A percentile compares a stretch with the other conserved stretches of the same genome.
phyloP scores from a whole-genome alignment of 129 eudicot genomes.

The Tagetes patula region DNA sequence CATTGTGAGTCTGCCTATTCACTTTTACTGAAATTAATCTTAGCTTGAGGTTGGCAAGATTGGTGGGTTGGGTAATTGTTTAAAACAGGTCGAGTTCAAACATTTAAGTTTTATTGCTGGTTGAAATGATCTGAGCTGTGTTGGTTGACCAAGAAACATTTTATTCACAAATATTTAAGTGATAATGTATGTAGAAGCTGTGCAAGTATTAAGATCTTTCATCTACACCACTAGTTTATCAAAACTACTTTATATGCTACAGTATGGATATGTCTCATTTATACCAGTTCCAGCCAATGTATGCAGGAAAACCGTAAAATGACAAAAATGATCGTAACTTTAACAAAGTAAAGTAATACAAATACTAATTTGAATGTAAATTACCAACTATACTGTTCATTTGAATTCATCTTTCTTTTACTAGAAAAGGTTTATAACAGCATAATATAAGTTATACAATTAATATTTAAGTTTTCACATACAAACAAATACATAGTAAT shows the following conservation, averaged over 20 bases:
- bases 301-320: not conserved
- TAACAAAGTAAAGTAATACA: not conserved
- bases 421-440: not conserved
- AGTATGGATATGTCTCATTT: not conserved
- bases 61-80: not conserved
- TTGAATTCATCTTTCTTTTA: not conserved
- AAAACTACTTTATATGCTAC: not conserved
- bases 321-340: not conserved
- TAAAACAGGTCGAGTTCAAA: not conserved
- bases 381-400: not conserved
- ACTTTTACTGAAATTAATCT: not conserved
- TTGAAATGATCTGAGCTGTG: not conserved
- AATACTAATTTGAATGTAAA: not conserved
- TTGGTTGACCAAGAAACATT: constrained; percentile 22
- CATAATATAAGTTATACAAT: too few species aligned
- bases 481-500: too few species aligned
- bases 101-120: not conserved
- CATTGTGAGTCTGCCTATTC: not conserved
- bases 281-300: not conserved
- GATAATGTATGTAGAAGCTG: not conserved
- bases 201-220: not conserved
- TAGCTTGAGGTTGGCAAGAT: not conserved
- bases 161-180: not conserved
- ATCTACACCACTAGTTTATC: not conserved
- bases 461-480: too few species aligned